Conservation (phyloP, 2,329 filamentous ascomycete genomes). For the Exophiala spinifera region DNA sequence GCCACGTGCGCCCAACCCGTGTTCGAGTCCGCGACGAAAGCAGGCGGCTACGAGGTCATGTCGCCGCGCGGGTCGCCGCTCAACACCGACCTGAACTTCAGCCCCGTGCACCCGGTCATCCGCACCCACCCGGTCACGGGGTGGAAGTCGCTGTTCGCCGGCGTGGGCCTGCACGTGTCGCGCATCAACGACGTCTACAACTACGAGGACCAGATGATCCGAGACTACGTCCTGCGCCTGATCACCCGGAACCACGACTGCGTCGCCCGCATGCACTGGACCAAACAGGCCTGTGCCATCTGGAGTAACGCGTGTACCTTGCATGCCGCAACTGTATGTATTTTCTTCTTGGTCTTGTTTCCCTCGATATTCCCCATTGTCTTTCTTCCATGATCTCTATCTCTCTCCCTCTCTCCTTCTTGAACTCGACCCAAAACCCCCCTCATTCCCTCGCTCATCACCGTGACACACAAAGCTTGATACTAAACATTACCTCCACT, state of each 20-base stretch:
- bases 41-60: slow-evolving; percentile 34
- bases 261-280: slow-evolving; percentile 26
- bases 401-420: no score
- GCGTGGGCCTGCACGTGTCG: slow-evolving; percentile 41
- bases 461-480: not conserved
- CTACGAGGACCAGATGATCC: slow-evolving; percentile 39
- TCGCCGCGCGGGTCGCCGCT: slow-evolving; percentile 51
- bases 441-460: no score
- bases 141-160: slow-evolving; percentile 57
- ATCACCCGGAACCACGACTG: slow-evolving; percentile 41
- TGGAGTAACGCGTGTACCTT: slow-evolving; percentile 26
- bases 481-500: not conserved
- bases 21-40: slow-evolving; percentile 50
- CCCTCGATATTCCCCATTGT: not conserved
- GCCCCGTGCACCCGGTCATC: slow-evolving; percentile 55
- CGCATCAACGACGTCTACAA: slow-evolving; percentile 46
- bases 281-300: slow-evolving; percentile 23
- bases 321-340: slow-evolving; percentile 23
- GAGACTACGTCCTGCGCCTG: slow-evolving; percentile 34
- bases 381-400: no score
- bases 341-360: no score
- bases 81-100: slow-evolving; percentile 52
- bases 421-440: no score
- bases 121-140: slow-evolving; percentile 63
- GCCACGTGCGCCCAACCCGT: slow-evolving; percentile 52